Evolutionary conservation across 768 basidiomycete genomes (phyloP), one percentile per base, ranked within the genome.

Genomic region (Lentinula guzmanii): DNA sequence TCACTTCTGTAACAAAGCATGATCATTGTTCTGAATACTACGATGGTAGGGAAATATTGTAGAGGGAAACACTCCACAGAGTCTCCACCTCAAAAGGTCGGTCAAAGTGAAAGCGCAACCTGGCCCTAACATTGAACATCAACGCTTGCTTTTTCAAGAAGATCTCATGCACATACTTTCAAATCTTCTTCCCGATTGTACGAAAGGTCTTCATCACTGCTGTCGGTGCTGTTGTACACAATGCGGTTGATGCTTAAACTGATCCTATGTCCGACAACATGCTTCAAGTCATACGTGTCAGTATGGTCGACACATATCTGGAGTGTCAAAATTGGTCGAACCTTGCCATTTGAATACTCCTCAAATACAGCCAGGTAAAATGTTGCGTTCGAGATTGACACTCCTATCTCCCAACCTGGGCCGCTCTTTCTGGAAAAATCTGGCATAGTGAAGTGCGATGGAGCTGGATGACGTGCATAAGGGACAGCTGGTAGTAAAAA

Each of bases 371-470:
- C 67, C 10, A 76, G 54, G 46, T 71, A 68, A 57, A 72, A 64
- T 28, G 66, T 66, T 9, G 65, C 46, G 50, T 76, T 66, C 37
- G 60, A 68, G 13, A 67, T 69, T 13, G 63, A 39, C 48, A 61
- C 59, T 9, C 73, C 71, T 4, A 56, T 58, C n/a, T 69, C 73
- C 41, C 68, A 76, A 13, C 75, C 75, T 52, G 13, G 37, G 16
- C 71, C 74, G 41, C 67, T 65, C 1, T 65, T 24, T 54, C 65
- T 57, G 2, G 73, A 68, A 59, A 76, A 72, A 66, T 76, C 67
- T 34, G 75, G 75, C 73, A 75, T 74, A 28, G 65, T 66, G n/a
- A 76, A 66, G 53, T 71, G 60, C 5, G 70, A n/a, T 7, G 75
- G 75, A 16, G 69, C 67, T 16, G 73, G 72, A 61, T 73, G 67